phyloP scores from a whole-genome alignment of 805 yeast species.

The Wickerhamiella kurtzmanii region DNA sequence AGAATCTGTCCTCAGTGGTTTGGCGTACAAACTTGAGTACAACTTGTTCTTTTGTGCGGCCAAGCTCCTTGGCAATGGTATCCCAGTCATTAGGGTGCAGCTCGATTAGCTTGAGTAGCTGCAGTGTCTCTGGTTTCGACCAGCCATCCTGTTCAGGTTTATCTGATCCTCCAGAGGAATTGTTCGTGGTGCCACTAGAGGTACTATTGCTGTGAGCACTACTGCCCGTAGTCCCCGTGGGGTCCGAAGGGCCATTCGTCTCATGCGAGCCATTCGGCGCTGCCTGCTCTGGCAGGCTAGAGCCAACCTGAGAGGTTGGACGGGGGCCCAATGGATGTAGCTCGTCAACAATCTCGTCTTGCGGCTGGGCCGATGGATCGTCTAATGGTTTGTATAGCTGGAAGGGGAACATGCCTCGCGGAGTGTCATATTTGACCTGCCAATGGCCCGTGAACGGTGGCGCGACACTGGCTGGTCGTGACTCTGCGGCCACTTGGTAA shows the following conservation, averaged over 20 bases:
- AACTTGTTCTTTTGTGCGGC: slow-evolving; percentile 56
- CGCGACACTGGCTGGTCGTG: slow-evolving; percentile 48
- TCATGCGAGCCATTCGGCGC: neutral
- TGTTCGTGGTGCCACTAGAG: neutral
- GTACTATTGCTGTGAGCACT: neutral
- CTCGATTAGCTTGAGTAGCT: slow-evolving; percentile 49
- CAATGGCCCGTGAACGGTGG: slow-evolving; percentile 69
- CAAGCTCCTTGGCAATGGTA: slow-evolving; percentile 52
- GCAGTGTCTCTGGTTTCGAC: slow-evolving; percentile 50
- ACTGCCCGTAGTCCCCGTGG: no score
- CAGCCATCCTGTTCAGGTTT: slow-evolving; percentile 29
- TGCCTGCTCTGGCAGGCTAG: no score
- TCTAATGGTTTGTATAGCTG: slow-evolving; percentile 62
- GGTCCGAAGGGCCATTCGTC: neutral
- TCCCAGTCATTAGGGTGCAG: slow-evolving; percentile 67
- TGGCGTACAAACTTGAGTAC: slow-evolving; percentile 63
- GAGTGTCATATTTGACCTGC: slow-evolving; percentile 70
- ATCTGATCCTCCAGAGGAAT: neutral
- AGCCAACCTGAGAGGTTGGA: neutral
- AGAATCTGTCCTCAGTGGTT: slow-evolving; percentile 60
- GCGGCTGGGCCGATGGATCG: slow-evolving; percentile 25
- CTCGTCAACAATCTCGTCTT: slow-evolving; percentile 4
- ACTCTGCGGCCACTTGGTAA: slow-evolving; percentile 76
- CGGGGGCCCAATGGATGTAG: neutral
- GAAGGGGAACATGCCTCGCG: slow-evolving; percentile 84